Conservation (phyloP, 2,329 filamentous ascomycete genomes). For the Ceratocystis cubensis region DNA sequence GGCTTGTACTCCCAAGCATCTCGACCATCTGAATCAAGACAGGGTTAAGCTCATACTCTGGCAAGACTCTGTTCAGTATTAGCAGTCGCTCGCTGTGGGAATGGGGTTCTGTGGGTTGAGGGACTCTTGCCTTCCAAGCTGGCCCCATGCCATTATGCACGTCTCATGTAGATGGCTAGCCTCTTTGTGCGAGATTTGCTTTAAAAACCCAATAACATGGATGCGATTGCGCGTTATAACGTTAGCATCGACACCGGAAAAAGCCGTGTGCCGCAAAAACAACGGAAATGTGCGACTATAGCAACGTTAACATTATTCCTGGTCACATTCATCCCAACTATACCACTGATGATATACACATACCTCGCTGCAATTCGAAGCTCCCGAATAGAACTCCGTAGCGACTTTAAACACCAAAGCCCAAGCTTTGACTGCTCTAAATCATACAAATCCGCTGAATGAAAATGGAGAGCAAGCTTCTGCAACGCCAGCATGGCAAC, state of each 20-base stretch:
- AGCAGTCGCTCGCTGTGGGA: slow-evolving; percentile 12
- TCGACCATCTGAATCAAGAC: slow-evolving; percentile 73
- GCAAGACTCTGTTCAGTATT: slow-evolving; percentile 42
- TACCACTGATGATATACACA: slow-evolving; percentile 24
- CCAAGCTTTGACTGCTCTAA: slow-evolving; percentile 56
- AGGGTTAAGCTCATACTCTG: slow-evolving; percentile 74
- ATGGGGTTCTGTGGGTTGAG: background rate
- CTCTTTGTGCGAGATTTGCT: slow-evolving; percentile 57
- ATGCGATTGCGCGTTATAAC: slow-evolving; percentile 17
- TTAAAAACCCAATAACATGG: slow-evolving; percentile 57
- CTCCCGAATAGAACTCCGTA: slow-evolving; percentile 76
- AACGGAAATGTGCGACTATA: slow-evolving; percentile 48
- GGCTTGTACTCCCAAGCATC: slow-evolving; percentile 73
- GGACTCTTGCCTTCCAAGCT: slow-evolving; percentile 54
- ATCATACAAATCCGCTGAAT: slow-evolving; percentile 46
- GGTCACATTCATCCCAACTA: background rate
- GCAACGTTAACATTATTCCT: slow-evolving; percentile 19
- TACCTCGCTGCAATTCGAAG: slow-evolving; percentile 69
- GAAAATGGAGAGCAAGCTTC: slow-evolving; percentile 55
- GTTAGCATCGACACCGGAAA: slow-evolving; percentile 23
- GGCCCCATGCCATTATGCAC: slow-evolving; percentile 74
- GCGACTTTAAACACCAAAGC: slow-evolving; percentile 67
- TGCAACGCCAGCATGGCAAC: slow-evolving; percentile 60
- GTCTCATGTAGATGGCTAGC: slow-evolving; percentile 63
- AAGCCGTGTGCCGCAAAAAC: slow-evolving; percentile 40